Percentiles rank a stretch among this genome's conserved stretches.
phyloP scores from a whole-genome alignment of 768 basidiomycete genomes.

The Leccinum ochraceum region DNA sequence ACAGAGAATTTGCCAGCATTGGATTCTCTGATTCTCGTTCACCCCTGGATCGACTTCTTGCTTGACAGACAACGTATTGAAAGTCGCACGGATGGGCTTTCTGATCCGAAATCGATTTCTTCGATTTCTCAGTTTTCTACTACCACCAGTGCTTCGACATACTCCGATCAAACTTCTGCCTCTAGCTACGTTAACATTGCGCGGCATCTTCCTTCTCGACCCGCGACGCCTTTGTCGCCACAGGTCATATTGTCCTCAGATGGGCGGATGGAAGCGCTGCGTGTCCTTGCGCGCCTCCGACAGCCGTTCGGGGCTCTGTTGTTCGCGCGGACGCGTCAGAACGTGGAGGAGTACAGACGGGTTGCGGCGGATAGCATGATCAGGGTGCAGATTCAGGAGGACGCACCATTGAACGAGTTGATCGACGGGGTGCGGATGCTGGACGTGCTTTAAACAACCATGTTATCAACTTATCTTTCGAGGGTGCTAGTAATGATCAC shows the following conservation, averaged over 20 bases:
- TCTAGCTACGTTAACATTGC: too few species aligned
- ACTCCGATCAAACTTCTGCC: too few species aligned
- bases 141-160: too few species aligned
- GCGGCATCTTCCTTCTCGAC: too few species aligned
- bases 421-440: slow-evolving; percentile 1
- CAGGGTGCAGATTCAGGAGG: slow-evolving; percentile 8
- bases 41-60: background rate
- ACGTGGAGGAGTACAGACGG: slow-evolving; percentile 10
- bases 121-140: too few species aligned
- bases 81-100: background rate
- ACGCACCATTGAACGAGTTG: slow-evolving; percentile 4
- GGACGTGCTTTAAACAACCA: background rate
- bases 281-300: slow-evolving; percentile 1
- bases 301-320: slow-evolving; percentile 6
- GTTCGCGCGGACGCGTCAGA: background rate
- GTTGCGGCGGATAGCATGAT: slow-evolving; percentile 12
- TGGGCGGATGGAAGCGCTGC: background rate
- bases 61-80: background rate
- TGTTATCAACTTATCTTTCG: too few species aligned
- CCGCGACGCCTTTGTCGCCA: too few species aligned
- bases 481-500: too few species aligned
- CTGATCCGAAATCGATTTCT: too few species aligned
- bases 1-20: background rate
- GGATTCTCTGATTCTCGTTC: background rate
- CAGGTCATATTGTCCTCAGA: background rate